Evolutionary conservation across 2,329 filamentous ascomycete species (phyloP).

Genomic region (Epichloe scottii): DNA sequence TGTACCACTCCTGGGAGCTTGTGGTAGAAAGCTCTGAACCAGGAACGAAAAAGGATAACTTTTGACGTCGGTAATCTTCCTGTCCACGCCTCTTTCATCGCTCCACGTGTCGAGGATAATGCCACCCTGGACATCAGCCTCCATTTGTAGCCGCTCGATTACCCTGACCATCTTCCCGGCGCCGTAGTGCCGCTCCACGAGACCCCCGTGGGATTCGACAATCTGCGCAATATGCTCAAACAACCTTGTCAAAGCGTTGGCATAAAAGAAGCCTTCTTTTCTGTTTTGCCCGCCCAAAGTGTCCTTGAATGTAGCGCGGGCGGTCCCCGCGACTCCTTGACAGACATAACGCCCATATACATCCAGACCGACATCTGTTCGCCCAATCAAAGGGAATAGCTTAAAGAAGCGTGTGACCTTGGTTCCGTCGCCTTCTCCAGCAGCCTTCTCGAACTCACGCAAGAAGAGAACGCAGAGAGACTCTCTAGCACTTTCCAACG

Average conservation of each 20-base stretch:
- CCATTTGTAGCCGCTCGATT: conserved; percentile 82
- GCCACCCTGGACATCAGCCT: conserved; percentile 91
- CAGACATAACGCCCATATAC: conserved; percentile 95
- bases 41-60: conserved; percentile 96
- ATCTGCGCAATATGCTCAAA: conserved; percentile 98
- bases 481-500: conserved; percentile 75
- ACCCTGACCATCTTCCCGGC: conserved; percentile 87
- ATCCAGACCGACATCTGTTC: conserved; percentile 79
- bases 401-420: conserved; percentile 97
- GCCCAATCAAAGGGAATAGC: conserved; percentile 84
- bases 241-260: conserved; percentile 74
- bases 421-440: conserved; percentile 71
- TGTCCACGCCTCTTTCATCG: conserved; percentile 73
- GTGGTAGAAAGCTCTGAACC: conserved; percentile 80
- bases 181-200: conserved; percentile 93
- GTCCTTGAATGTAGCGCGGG: conserved; percentile 67
- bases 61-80: conserved; percentile 86
- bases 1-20: conserved; percentile 51
- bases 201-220: conserved; percentile 75
- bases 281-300: conserved; percentile 32
- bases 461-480: conserved; percentile 83
- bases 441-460: conserved; percentile 88
- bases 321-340: conserved; percentile 77
- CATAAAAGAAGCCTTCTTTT: conserved; percentile 82
- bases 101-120: conserved; percentile 94